These are phyloP conservation scores for Leccinum obscurum DNA, from an alignment of 768 basidiomycete species.

Conservation along the genomic window DNA sequence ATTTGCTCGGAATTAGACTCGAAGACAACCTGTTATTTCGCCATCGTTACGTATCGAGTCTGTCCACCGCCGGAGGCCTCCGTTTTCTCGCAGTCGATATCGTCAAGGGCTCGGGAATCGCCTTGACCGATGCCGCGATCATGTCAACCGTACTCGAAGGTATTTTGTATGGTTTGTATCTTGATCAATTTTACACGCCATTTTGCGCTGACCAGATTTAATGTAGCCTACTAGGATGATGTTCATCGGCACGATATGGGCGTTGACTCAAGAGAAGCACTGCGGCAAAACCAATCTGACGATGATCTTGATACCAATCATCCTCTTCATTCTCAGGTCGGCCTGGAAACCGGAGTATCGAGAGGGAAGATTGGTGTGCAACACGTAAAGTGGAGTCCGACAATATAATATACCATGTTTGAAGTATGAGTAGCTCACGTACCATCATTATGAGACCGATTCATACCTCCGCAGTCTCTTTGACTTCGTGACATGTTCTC, in stretches of 20 bases:
- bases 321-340: background rate
- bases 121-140: background rate
- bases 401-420: background rate
- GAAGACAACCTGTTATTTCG: background rate
- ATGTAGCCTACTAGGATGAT: background rate
- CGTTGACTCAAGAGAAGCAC: background rate
- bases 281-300: too few relatives aligned
- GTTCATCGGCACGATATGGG: conserved; percentile 2
- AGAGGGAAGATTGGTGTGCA: background rate
- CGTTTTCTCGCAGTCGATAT: background rate
- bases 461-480: background rate
- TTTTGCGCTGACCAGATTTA: background rate
- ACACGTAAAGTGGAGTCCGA: background rate
- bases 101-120: conserved; percentile 2
- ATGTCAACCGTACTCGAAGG: background rate
- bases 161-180: conserved; percentile 3
- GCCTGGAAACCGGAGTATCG: background rate
- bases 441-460: background rate
- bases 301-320: background rate
- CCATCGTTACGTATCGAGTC: background rate
- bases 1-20: background rate
- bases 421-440: background rate
- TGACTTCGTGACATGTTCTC: background rate
- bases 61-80: background rate
- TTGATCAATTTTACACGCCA: background rate